Base-by-base conservation (phyloP, 2,329 filamentous ascomycete species). In the Cladosporium sp. region DNA sequence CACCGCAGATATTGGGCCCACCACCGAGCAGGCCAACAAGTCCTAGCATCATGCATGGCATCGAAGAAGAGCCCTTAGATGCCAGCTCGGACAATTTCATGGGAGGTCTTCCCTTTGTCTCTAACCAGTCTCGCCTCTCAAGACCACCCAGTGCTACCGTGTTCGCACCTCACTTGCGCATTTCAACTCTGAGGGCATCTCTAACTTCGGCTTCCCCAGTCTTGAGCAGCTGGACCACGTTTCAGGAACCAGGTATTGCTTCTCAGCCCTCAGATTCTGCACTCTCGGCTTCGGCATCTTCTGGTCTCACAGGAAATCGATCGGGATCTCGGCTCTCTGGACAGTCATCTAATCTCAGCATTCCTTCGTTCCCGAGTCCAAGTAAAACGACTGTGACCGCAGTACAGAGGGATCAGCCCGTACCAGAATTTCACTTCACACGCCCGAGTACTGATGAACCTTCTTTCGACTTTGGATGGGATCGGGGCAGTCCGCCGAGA, bases 1-100 rank as follows among this genome's bases (percentile, higher is more conserved):
- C 66, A 6, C 72, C 72, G 9, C 72, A 70, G 3, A 66, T 73
- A 9, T 61, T 74, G 16, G 71, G 71, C 0, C 70, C 70, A n/a
- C 55, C 52, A 13, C 59, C 61, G 3, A 69, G 64, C 49, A 61
- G 67, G 52, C 62, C 66, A 4, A 62, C 64, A 1, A 73, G 68
- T 40, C 66, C 67, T 41, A 62, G 65, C 7, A 41, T 58, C 10
- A 69, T 71, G 58, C 61, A 68, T 11, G 67, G 65, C 11, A 70
- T 72, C n/a, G 59, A 66, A 40, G 71, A 74, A 54, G 68, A 72
- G 40, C 59, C 67, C 1, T 61, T 61, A 14, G 61, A 60, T 13
- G 48, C 44, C 28, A 40, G 31, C 10, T n/a, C 13, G 7, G 22
- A 31, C 4, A 43, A 38, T 14, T 14, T 32, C 5, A 44, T 49